Conservation (phyloP, 768 basidiomycete genomes). For the Trametes elegans region DNA sequence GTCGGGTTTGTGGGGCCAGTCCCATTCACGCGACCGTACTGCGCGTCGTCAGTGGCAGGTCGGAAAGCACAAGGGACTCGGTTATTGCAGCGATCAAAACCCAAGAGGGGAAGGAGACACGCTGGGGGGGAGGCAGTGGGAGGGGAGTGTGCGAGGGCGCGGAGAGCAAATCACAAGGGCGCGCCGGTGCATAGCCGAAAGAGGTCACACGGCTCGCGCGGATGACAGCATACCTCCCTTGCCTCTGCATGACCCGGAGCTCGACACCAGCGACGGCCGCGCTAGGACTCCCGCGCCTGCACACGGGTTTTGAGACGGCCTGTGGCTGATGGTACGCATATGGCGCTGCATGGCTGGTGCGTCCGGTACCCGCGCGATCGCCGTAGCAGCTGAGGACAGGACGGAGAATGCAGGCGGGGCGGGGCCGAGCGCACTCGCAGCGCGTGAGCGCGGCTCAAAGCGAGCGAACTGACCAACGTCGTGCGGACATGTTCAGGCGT, state of each 20-base stretch:
- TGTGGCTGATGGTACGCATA: too few species aligned
- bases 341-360: too few species aligned
- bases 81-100: background rate
- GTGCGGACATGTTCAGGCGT: background rate
- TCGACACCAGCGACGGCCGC: background rate
- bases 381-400: too few species aligned
- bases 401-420: too few species aligned
- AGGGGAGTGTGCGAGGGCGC: background rate
- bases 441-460: too few species aligned
- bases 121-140: background rate
- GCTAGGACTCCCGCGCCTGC: background rate
- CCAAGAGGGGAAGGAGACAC: too few species aligned
- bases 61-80: too few species aligned
- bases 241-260: background rate
- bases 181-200: slow-evolving; percentile 8
- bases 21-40: too few species aligned
- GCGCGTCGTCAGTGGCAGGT: too few species aligned
- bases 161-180: slow-evolving; percentile 8
- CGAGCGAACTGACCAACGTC: background rate
- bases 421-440: too few species aligned
- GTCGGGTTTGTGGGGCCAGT: too few species aligned
- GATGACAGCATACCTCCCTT: background rate
- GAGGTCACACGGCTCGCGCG: background rate
- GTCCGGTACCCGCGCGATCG: too few species aligned
- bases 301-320: background rate